These are phyloP conservation scores for Pichia exigua DNA, from an alignment of 805 yeast genomes.

Conservation along the genomic window DNA sequence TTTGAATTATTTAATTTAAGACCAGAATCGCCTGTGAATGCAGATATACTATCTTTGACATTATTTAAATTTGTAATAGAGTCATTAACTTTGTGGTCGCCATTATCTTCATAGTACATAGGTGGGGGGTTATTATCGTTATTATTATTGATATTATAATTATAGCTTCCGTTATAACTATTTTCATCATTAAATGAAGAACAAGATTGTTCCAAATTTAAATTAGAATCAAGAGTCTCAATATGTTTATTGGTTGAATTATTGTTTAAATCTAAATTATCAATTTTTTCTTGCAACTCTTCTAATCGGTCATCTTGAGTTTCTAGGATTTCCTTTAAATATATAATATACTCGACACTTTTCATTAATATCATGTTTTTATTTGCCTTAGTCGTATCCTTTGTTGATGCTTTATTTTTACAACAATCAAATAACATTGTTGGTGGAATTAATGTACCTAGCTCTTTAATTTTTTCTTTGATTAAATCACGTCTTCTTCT, in stretches of 20 bases:
- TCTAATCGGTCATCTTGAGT: constrained; percentile 44
- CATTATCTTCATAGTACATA: not conserved
- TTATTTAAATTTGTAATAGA: not conserved
- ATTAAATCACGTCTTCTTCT: constrained; percentile 85
- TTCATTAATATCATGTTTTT: constrained; percentile 70
- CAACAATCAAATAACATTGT: constrained; percentile 41
- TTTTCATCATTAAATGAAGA: not conserved
- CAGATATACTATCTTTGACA: constrained; percentile 1
- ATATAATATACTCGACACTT: constrained; percentile 72
- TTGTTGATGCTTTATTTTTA: constrained; percentile 27
- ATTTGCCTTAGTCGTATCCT: constrained; percentile 64
- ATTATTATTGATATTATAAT: not conserved
- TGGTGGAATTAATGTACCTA: constrained; percentile 78
- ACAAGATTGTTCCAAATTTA: not conserved
- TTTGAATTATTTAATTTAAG: constrained; percentile 2
- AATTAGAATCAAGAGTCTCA: not conserved
- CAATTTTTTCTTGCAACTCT: constrained; percentile 34
- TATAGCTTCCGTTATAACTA: not conserved
- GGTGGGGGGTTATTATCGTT: not conserved
- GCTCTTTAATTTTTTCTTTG: constrained; percentile 78
- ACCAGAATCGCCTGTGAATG: constrained; percentile 2
- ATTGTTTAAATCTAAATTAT: constrained; percentile 13
- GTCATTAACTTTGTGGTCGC: not conserved
- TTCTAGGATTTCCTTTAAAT: constrained; percentile 52
- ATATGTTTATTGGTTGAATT: not conserved